phyloP scores from a whole-genome alignment of 208 protist genomes.

The Trypanosoma lewisi region DNA sequence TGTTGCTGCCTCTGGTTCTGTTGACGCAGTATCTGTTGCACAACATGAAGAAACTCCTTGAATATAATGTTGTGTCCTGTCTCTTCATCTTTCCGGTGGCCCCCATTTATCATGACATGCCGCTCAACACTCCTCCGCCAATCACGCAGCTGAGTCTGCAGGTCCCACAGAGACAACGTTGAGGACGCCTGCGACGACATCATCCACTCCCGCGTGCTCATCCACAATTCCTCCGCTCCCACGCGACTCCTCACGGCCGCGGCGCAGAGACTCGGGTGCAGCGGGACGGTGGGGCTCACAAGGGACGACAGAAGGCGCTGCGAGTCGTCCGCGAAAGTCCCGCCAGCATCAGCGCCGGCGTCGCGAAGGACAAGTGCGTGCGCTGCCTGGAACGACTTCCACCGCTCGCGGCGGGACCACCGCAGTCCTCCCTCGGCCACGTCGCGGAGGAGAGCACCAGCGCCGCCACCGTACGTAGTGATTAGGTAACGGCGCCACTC shows the following conservation, averaged over 20 bases:
- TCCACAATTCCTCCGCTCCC: slow-evolving; percentile 1
- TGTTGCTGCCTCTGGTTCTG: not conserved
- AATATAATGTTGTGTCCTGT: slow-evolving; percentile 21
- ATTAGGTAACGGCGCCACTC: slow-evolving; percentile 59
- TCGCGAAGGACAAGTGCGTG: slow-evolving; percentile 10
- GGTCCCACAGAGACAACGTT: slow-evolving; percentile 3
- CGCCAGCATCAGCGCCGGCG: not conserved
- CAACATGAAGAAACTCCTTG: slow-evolving; percentile 11
- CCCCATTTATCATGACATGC: slow-evolving; percentile 22
- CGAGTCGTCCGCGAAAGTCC: not conserved
- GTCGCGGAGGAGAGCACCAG: slow-evolving; percentile 27
- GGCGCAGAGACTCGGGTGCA: slow-evolving; percentile 17
- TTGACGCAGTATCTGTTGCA: slow-evolving; percentile 11
- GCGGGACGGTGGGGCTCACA: slow-evolving; percentile 12
- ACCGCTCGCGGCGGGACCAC: slow-evolving; percentile 55
- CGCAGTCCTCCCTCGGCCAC: slow-evolving; percentile 42
- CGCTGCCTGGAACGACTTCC: slow-evolving; percentile 35
- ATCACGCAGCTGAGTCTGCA: slow-evolving; percentile 17
- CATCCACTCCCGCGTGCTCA: not conserved
- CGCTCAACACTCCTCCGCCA: slow-evolving; percentile 25
- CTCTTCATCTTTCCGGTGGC: slow-evolving; percentile 15
- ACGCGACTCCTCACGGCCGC: not conserved
- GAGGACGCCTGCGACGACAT: not conserved
- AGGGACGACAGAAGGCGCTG: slow-evolving; percentile 7
- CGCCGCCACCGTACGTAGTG: slow-evolving; percentile 21